Evolutionary conservation across 2,329 filamentous ascomycete species (phyloP).

Genomic region (Colletotrichum navitas): DNA sequence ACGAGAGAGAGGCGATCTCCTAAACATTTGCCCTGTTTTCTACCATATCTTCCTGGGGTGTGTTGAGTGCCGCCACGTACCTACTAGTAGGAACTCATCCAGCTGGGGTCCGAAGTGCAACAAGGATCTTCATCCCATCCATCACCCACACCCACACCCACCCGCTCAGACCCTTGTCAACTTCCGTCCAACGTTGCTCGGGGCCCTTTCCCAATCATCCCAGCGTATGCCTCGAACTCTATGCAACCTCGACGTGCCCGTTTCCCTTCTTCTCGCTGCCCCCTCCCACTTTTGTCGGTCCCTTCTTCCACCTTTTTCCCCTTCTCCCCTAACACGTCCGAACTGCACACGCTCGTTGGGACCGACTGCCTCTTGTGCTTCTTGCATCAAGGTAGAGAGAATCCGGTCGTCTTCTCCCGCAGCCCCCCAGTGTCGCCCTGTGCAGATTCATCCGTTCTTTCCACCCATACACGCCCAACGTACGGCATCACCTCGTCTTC

Average conservation of each 20-base stretch:
- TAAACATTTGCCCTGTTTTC: background rate
- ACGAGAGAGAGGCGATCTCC: background rate
- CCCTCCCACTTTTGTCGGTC: constrained; percentile 35
- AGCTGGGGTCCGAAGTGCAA: background rate
- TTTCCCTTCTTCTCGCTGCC: constrained; percentile 35
- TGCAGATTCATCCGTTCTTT: constrained; percentile 44
- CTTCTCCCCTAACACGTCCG: constrained; percentile 27
- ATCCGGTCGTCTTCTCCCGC: constrained; percentile 28
- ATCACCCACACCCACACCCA: too few relatives aligned
- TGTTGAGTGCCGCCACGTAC: background rate
- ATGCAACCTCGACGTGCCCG: constrained; percentile 32
- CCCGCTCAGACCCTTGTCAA: constrained; percentile 19
- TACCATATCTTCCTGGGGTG: background rate
- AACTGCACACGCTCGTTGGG: constrained; percentile 34
- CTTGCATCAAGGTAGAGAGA: constrained; percentile 9
- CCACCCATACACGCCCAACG: background rate
- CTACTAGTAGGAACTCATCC: background rate
- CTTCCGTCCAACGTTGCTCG: constrained; percentile 21
- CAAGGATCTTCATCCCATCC: constrained; percentile 17
- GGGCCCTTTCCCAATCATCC: constrained; percentile 20
- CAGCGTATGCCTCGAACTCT: constrained; percentile 20
- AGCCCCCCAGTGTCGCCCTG: constrained; percentile 28
- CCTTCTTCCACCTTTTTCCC: constrained; percentile 11
- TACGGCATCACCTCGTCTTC: constrained; percentile 22
- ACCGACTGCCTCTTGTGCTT: constrained; percentile 19